Percentiles rank a stretch among this genome's conserved stretches.
These are phyloP conservation scores for Suillus decipiens DNA, from an alignment of 768 basidiomycete genomes.

Conservation along the genomic window DNA sequence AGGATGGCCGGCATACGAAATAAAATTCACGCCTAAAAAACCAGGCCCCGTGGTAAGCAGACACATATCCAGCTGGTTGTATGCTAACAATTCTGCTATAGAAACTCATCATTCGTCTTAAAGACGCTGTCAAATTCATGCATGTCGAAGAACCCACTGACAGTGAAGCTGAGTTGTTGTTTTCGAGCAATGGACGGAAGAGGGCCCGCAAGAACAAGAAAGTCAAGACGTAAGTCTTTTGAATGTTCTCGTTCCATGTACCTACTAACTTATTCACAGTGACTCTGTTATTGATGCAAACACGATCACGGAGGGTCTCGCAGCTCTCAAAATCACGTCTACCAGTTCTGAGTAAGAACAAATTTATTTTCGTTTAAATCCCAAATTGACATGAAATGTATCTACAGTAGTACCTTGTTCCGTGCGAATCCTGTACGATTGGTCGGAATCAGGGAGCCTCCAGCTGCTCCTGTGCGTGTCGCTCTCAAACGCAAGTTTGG, in stretches of 20 bases:
- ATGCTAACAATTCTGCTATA: background rate
- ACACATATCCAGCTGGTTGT: background rate
- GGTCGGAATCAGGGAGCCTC: background rate
- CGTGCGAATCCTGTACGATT: background rate
- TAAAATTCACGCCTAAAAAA: slow-evolving; percentile 8
- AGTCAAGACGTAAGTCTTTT: background rate
- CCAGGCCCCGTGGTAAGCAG: slow-evolving; percentile 4
- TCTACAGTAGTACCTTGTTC: background rate
- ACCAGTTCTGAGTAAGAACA: background rate
- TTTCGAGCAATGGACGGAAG: background rate
- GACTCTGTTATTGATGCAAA: background rate
- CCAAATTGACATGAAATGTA: background rate
- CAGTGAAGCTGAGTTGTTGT: slow-evolving; percentile 2
- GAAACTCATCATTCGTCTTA: background rate
- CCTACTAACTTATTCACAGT: background rate
- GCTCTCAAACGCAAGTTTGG: background rate
- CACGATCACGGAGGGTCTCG: background rate
- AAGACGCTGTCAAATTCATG: background rate
- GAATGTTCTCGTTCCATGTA: background rate
- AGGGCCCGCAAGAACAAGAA: background rate
- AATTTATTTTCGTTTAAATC: background rate
- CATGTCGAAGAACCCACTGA: background rate
- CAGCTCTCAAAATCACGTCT: background rate
- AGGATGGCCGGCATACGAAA: slow-evolving; percentile 4
- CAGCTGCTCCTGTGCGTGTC: background rate